Percentiles rank a stretch among this genome's conserved stretches.
Evolutionary conservation across 2,329 filamentous ascomycete species (phyloP).

Genomic region (Colletotrichum limetticola): DNA sequence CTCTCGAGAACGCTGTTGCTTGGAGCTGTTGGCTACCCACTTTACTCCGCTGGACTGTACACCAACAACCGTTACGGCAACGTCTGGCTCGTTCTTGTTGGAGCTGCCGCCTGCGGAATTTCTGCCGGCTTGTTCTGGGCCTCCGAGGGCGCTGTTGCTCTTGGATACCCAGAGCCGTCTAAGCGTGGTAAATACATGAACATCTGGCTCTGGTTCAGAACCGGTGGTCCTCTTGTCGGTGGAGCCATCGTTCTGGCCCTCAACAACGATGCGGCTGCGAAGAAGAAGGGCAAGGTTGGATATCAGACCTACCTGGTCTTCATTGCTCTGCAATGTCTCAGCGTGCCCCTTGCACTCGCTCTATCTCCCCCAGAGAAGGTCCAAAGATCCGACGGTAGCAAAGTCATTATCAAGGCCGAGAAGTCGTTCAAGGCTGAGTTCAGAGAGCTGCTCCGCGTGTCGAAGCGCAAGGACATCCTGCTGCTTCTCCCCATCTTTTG

Average conservation of each 20-base stretch:
- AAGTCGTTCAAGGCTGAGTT: constrained; percentile 40
- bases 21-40: constrained; percentile 58
- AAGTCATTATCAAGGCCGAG: constrained; percentile 39
- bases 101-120: constrained; percentile 58
- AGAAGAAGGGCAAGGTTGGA: constrained; percentile 40
- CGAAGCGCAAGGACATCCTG: constrained; percentile 37
- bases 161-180: constrained; percentile 58
- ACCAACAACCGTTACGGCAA: constrained; percentile 62
- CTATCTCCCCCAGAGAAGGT: constrained; percentile 43
- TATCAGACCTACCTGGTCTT: constrained; percentile 43
- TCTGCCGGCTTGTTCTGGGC: constrained; percentile 63
- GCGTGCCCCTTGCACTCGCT: constrained; percentile 39
- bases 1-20: constrained; percentile 56
- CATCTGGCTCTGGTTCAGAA: constrained; percentile 57
- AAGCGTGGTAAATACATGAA: constrained; percentile 56
- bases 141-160: constrained; percentile 58
- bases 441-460: constrained; percentile 37
- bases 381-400: constrained; percentile 41
- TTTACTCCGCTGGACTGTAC: constrained; percentile 60
- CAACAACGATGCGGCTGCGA: constrained; percentile 44
- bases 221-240: constrained; percentile 58
- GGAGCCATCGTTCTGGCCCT: constrained; percentile 57
- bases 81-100: constrained; percentile 61
- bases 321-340: constrained; percentile 43
- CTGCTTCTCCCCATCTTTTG: constrained; percentile 40